Evolutionary conservation across 805 yeast species (phyloP).

Genomic region (Zygoascus flipseniorum): DNA sequence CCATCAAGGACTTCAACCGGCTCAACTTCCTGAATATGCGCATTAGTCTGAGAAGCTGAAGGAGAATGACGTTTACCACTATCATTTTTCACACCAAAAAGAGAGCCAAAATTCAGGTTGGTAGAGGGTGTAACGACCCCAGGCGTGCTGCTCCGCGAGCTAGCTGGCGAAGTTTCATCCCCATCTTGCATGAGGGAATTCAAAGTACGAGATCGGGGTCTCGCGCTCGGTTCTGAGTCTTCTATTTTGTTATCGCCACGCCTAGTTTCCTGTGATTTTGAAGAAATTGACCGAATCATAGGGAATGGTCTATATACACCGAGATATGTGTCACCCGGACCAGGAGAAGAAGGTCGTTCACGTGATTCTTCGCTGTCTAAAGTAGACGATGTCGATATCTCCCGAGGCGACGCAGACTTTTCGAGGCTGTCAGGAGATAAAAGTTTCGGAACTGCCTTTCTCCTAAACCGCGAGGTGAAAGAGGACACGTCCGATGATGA

Average conservation of each 20-base stretch:
- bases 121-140: not conserved
- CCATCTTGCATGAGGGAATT: slow-evolving; percentile 10
- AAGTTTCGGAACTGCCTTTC: slow-evolving; percentile 5
- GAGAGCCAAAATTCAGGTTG: slow-evolving; percentile 12
- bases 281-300: slow-evolving; percentile 11
- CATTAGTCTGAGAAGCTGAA: not conserved
- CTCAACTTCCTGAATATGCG: slow-evolving; percentile 12
- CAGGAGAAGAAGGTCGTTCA: not conserved
- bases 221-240: not conserved
- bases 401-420: not conserved
- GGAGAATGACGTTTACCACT: not conserved
- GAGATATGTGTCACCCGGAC: not conserved
- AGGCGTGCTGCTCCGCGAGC: not conserved
- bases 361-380: too few species aligned
- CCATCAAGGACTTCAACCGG: slow-evolving; percentile 6
- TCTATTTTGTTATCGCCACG: not conserved
- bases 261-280: slow-evolving; percentile 10
- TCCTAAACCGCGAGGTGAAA: slow-evolving; percentile 2
- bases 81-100: slow-evolving; percentile 7
- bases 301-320: slow-evolving; percentile 6
- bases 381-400: too few species aligned
- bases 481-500: not conserved
- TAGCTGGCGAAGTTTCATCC: not conserved
- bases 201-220: slow-evolving; percentile 17
- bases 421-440: slow-evolving; percentile 1